These are phyloP conservation scores for Sideroxylon spinosum DNA, from an alignment of 179 eudicot species.

Conservation along the genomic window DNA sequence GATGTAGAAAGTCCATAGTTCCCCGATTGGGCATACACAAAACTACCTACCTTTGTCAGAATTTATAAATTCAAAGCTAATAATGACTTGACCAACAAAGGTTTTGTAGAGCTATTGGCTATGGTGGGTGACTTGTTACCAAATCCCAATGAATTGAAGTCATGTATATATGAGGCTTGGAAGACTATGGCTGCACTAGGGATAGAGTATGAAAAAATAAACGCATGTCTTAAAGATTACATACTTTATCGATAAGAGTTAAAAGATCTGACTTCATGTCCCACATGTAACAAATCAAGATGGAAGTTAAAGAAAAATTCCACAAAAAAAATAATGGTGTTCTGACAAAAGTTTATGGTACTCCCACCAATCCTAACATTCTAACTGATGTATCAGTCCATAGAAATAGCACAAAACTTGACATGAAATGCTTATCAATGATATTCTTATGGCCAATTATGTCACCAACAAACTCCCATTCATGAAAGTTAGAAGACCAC, in stretches of 20 bases:
- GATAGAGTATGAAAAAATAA: neutral
- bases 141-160: neutral
- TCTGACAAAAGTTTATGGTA: neutral
- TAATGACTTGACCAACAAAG: neutral
- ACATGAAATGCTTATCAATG: neutral
- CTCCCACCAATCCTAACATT: neutral
- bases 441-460: neutral
- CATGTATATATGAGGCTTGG: neutral
- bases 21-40: neutral
- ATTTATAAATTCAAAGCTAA: neutral
- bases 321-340: neutral
- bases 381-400: neutral
- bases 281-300: neutral
- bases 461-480: neutral
- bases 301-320: conserved; percentile 1
- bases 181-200: neutral
- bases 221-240: neutral
- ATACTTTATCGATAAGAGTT: neutral
- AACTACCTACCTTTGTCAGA: neutral
- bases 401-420: neutral
- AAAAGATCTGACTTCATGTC: neutral
- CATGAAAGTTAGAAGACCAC: conserved; percentile 2
- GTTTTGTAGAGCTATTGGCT: neutral
- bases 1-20: neutral
- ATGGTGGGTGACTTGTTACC: neutral